Conservation (phyloP, 371 early-diverging fungal genomes). For the Chytridium lagenaria region DNA sequence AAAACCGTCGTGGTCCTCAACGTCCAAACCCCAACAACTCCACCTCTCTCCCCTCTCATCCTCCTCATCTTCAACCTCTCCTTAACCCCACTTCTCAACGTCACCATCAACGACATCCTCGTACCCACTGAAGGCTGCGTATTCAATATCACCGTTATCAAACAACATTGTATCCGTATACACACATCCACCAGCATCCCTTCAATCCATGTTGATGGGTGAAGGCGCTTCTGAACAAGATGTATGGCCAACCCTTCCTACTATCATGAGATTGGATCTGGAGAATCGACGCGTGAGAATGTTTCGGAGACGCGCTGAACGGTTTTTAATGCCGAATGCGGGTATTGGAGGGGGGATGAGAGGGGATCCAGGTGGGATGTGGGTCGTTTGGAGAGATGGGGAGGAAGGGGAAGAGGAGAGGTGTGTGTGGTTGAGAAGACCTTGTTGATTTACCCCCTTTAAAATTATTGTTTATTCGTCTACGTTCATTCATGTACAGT, state of each 20-base stretch:
- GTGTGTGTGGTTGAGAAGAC: conserved; percentile 5
- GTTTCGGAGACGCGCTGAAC: background rate
- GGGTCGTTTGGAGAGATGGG: background rate
- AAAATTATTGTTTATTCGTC: background rate
- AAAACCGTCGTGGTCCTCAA: background rate
- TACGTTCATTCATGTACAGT: background rate
- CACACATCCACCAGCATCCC: background rate
- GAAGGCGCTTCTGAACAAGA: conserved; percentile 4
- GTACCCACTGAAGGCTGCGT: background rate
- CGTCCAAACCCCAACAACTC: background rate
- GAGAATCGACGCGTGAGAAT: background rate
- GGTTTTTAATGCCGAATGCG: conserved; percentile 6
- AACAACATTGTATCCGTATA: background rate
- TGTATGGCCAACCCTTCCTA: background rate
- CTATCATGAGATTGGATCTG: background rate
- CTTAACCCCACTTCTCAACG: background rate
- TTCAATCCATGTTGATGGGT: background rate
- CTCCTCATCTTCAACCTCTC: background rate
- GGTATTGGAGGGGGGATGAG: conserved; percentile 9
- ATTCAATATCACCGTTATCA: background rate
- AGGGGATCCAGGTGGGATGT: conserved; percentile 8
- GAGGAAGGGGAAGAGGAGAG: background rate
- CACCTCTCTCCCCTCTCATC: conserved; percentile 3
- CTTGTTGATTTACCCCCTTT: background rate
- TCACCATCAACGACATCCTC: background rate